These are phyloP conservation scores for Neurospora tetraspora DNA, from an alignment of 495 filamentous ascomycete genomes.

Conservation along the genomic window DNA sequence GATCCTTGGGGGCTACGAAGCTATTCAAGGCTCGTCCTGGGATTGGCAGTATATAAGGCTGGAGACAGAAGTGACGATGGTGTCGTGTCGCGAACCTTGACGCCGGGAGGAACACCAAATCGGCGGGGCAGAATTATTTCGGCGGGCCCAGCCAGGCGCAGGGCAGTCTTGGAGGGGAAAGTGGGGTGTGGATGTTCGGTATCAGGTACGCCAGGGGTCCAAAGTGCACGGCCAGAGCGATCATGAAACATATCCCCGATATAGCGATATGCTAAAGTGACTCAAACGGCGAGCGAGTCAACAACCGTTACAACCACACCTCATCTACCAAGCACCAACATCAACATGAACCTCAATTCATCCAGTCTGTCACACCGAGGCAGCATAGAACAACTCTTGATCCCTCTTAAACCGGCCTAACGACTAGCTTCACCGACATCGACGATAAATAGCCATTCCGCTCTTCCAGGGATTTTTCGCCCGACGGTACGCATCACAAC, in stretches of 20 bases:
- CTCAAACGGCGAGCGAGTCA: background rate
- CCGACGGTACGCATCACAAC: background rate
- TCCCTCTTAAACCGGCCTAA: background rate
- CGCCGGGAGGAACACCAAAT: constrained; percentile 9
- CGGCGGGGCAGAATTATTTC: constrained; percentile 26
- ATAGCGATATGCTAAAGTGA: constrained; percentile 1
- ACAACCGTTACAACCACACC: too few species aligned
- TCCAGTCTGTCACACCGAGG: background rate
- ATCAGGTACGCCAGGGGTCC: constrained; percentile 9
- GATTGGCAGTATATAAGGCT: background rate
- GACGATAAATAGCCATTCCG: background rate
- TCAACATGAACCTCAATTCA: background rate
- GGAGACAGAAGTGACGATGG: background rate
- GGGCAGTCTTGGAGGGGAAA: constrained; percentile 17
- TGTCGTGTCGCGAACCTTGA: background rate
- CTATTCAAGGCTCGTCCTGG: background rate
- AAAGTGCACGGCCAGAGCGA: background rate
- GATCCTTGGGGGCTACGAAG: background rate
- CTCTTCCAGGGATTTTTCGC: background rate
- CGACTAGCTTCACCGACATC: background rate
- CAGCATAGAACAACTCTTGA: background rate
- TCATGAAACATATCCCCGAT: background rate
- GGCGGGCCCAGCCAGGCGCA: constrained; percentile 7
- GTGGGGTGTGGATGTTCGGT: constrained; percentile 9
- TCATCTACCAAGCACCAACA: background rate